These are phyloP conservation scores for Paecilomyces sp. DNA, from an alignment of 2,329 filamentous ascomycete species.

Conservation along the genomic window DNA sequence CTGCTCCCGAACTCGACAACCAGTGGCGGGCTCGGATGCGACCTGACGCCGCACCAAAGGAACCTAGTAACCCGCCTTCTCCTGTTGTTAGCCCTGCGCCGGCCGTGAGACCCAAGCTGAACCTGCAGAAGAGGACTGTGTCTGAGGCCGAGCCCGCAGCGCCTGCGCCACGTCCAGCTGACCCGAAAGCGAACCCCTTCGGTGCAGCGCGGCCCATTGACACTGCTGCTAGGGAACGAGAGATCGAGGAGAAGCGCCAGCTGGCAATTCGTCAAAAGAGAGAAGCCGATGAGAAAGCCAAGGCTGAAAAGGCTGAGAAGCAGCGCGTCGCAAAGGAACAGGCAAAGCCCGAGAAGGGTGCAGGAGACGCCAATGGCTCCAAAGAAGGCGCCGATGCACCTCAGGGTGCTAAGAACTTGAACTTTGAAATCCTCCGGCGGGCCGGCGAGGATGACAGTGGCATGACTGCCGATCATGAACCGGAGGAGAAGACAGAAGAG, in stretches of 20 bases:
- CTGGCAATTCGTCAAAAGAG: conserved; percentile 62
- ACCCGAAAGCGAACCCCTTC: conserved; percentile 81
- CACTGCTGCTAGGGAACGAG: conserved; percentile 78
- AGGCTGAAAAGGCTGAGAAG: conserved; percentile 61
- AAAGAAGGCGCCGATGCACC: conserved; percentile 37
- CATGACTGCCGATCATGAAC: conserved; percentile 45
- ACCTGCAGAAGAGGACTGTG: conserved; percentile 85
- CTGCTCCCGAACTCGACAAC: conserved; percentile 85
- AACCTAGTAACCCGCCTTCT: conserved; percentile 68
- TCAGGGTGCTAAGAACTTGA: conserved; percentile 43
- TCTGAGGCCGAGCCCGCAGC: conserved; percentile 58
- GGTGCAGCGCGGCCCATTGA: conserved; percentile 91
- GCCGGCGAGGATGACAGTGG: conserved; percentile 41
- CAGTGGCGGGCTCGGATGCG: conserved; percentile 91
- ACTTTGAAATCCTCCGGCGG: conserved; percentile 51
- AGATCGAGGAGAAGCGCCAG: conserved; percentile 82
- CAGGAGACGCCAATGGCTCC: conserved; percentile 26
- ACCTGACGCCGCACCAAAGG: conserved; percentile 69
- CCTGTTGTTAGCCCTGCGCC: conserved; percentile 58
- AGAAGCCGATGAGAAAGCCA: conserved; percentile 78
- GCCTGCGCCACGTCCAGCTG: conserved; percentile 44
- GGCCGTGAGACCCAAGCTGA: conserved; percentile 68
- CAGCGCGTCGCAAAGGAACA: conserved; percentile 42
- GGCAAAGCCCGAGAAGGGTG: conserved; percentile 24
- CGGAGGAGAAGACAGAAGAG: conserved; percentile 38